Evolutionary conservation across 345 rosid genomes (phyloP).

Genomic region (Passiflora organensis): DNA sequence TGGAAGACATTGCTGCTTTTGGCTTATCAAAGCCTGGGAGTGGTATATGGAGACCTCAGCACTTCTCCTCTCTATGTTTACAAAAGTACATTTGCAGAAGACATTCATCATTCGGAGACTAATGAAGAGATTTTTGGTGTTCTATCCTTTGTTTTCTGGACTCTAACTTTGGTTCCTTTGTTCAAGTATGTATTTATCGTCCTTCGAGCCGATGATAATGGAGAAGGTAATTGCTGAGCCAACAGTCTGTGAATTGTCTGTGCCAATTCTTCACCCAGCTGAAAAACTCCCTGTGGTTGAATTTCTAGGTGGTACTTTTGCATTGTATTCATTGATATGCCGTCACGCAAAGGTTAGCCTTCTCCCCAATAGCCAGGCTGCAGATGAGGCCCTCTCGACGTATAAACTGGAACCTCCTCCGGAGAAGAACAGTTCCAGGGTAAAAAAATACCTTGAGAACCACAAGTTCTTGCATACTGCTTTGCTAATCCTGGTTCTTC

Average conservation of each 20-base stretch:
- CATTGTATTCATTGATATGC: slow-evolving; percentile 84
- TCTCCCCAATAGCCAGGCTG: slow-evolving; percentile 83
- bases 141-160: slow-evolving; percentile 95
- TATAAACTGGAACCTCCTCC: slow-evolving; percentile 77
- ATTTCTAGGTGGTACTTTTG: slow-evolving; percentile 86
- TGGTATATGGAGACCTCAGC: slow-evolving; percentile 93
- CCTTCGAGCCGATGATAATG: slow-evolving; percentile 93
- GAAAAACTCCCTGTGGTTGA: slow-evolving; percentile 7
- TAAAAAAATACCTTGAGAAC: slow-evolving; percentile 71
- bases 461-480: slow-evolving; percentile 83
- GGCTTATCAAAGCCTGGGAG: slow-evolving; percentile 98
- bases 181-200: slow-evolving; percentile 93
- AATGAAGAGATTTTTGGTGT: slow-evolving; percentile 97
- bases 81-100: slow-evolving; percentile 96
- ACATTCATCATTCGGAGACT: slow-evolving; percentile 80
- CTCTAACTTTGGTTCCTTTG: slow-evolving; percentile 88
- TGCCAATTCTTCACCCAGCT: neutral
- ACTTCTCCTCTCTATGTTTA: slow-evolving; percentile 94
- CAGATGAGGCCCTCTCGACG: slow-evolving; percentile 96
- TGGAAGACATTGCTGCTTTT: slow-evolving; percentile 79
- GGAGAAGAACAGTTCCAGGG: slow-evolving; percentile 55
- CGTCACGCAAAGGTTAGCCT: slow-evolving; percentile 93
- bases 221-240: slow-evolving; percentile 71
- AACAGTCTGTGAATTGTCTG: neutral
- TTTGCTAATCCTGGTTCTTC: slow-evolving; percentile 84